These are phyloP conservation scores for Rubia balearica DNA, from an alignment of 305 asterid species.

Conservation along the genomic window DNA sequence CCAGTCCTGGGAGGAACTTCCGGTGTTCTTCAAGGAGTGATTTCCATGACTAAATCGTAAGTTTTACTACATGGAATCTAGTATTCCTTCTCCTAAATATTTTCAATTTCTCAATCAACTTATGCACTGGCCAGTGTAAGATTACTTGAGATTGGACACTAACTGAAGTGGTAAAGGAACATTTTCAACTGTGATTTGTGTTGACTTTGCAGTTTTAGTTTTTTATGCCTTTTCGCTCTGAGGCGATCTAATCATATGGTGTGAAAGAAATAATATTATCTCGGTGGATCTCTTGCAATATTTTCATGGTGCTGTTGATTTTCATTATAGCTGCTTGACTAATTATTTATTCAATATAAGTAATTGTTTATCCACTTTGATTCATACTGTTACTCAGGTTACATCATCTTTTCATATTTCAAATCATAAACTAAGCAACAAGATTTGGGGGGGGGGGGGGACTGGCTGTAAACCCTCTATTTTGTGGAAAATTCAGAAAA, in stretches of 20 bases:
- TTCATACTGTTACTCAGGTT: no score
- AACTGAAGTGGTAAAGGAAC: not conserved
- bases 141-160: not conserved
- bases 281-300: no score
- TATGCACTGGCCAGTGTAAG: not conserved
- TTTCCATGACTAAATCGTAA: conserved; percentile 97
- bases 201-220: not conserved
- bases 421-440: no score
- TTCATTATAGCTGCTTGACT: no score
- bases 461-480: no score
- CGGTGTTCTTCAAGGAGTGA: conserved; percentile 84
- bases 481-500: no score
- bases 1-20: conserved; percentile 98
- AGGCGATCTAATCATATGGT: not conserved
- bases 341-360: no score
- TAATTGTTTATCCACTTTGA: no score
- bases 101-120: not conserved
- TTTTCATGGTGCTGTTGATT: no score
- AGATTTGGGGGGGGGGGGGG: no score
- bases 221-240: not conserved
- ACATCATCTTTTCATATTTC: no score
- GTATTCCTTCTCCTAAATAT: not conserved
- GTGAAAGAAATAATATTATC: not conserved
- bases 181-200: not conserved
- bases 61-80: conserved; percentile 22